Conservation (phyloP, 805 yeast genomes). For the Zygosaccharomyces siamensis region DNA sequence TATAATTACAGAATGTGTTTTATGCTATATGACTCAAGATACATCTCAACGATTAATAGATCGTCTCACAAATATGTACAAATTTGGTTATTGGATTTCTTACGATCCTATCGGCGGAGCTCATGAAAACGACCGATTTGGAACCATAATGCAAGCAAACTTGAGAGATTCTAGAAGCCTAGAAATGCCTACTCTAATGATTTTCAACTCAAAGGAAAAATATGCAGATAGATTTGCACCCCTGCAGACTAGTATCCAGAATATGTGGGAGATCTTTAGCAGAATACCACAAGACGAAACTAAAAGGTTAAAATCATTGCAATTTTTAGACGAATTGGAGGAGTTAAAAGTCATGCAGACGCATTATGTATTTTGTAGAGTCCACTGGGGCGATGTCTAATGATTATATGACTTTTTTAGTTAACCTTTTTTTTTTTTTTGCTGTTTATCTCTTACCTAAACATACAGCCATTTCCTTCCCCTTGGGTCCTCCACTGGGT, state of each 20-base stretch:
- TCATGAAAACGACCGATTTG: conserved; percentile 42
- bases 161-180: conserved; percentile 45
- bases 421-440: neutral
- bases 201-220: conserved; percentile 37
- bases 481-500: conserved; percentile 71
- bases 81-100: conserved; percentile 34
- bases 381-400: conserved; percentile 17
- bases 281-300: conserved; percentile 34
- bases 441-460: conserved; percentile 40
- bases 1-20: conserved; percentile 52
- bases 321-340: conserved; percentile 56
- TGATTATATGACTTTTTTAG: neutral
- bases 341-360: conserved; percentile 47
- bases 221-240: conserved; percentile 23
- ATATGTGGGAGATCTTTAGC: conserved; percentile 36
- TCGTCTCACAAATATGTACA: conserved; percentile 30
- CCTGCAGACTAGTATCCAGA: conserved; percentile 10
- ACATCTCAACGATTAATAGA: conserved; percentile 40
- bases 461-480: conserved; percentile 64
- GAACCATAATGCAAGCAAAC: conserved; percentile 50
- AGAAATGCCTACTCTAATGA: conserved; percentile 38
- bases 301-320: conserved; percentile 42
- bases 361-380: conserved; percentile 46
- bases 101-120: conserved; percentile 59
- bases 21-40: conserved; percentile 47